These are phyloP conservation scores for Aegilops umbellulata DNA, from an alignment of 176 grass and related monocot species.

Conservation along the genomic window DNA sequence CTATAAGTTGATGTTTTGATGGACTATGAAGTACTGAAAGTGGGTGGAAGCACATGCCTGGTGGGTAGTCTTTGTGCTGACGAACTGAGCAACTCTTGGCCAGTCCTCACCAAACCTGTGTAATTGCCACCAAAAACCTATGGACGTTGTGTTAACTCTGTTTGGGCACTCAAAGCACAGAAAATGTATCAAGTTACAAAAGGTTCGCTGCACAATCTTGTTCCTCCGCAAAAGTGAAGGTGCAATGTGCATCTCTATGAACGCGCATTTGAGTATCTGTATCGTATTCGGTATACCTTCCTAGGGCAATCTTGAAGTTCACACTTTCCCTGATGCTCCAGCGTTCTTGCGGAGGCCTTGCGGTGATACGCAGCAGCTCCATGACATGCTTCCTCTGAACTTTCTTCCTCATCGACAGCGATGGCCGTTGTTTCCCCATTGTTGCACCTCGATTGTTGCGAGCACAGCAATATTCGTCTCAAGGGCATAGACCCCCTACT, in stretches of 20 bases:
- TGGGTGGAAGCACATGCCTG: not conserved
- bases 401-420: not conserved
- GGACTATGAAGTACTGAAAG: not conserved
- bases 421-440: not conserved
- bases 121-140: not conserved
- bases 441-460: not conserved
- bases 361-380: not conserved
- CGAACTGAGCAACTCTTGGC: slow-evolving; percentile 27
- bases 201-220: not conserved
- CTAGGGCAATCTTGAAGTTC: slow-evolving; percentile 32
- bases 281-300: slow-evolving; percentile 5
- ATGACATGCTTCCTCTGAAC: not conserved
- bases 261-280: not conserved
- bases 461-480: not conserved
- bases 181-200: not conserved
- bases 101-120: slow-evolving; percentile 35
- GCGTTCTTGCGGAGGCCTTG: slow-evolving; percentile 17
- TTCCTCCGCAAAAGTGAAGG: not conserved
- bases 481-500: not conserved
- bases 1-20: not conserved
- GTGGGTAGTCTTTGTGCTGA: slow-evolving; percentile 18
- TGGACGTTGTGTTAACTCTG: not conserved
- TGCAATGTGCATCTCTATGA: not conserved
- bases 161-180: not conserved
- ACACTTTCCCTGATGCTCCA: slow-evolving; percentile 32